Evolutionary conservation across 768 basidiomycete genomes (phyloP).

Genomic region (Tremella mesenterica): DNA sequence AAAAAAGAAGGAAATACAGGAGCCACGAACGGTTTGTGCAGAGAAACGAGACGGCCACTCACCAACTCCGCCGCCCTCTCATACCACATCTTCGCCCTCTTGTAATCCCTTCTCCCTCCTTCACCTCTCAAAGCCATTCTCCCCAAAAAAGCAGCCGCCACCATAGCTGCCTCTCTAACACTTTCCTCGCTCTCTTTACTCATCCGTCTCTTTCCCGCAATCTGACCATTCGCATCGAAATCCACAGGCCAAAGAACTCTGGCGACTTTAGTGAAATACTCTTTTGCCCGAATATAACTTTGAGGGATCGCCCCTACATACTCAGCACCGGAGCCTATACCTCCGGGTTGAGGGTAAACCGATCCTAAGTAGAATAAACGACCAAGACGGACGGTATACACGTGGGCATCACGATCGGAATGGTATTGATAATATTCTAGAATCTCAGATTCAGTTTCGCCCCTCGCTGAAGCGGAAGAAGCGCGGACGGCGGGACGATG

Average conservation of each 20-base stretch:
- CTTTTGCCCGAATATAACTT: constrained; percentile 64
- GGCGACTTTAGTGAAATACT: constrained; percentile 78
- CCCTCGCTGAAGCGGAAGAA: constrained; percentile 68
- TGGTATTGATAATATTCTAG: constrained; percentile 95
- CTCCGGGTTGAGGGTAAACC: constrained; percentile 69
- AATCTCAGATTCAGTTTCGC: constrained; percentile 89
- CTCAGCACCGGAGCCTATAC: constrained; percentile 77
- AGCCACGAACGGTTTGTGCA: not conserved
- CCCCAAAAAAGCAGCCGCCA: constrained; percentile 79
- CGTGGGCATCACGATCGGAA: constrained; percentile 79
- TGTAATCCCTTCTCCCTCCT: constrained; percentile 68
- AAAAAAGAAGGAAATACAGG: too few species aligned
- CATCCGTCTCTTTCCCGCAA: constrained; percentile 38
- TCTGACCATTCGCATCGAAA: constrained; percentile 19
- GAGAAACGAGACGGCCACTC: constrained; percentile 7
- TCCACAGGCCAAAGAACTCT: constrained; percentile 68
- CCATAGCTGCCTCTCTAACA: constrained; percentile 58
- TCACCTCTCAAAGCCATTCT: constrained; percentile 92
- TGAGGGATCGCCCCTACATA: constrained; percentile 82
- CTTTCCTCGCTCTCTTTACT: constrained; percentile 43
- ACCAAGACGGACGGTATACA: constrained; percentile 85
- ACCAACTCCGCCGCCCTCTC: constrained; percentile 57
- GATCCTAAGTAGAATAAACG: constrained; percentile 94
- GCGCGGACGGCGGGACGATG: constrained; percentile 72
- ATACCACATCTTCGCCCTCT: constrained; percentile 84